Base-by-base conservation (phyloP, 164 flowering plant genomes). In the Annona squamosa region DNA sequence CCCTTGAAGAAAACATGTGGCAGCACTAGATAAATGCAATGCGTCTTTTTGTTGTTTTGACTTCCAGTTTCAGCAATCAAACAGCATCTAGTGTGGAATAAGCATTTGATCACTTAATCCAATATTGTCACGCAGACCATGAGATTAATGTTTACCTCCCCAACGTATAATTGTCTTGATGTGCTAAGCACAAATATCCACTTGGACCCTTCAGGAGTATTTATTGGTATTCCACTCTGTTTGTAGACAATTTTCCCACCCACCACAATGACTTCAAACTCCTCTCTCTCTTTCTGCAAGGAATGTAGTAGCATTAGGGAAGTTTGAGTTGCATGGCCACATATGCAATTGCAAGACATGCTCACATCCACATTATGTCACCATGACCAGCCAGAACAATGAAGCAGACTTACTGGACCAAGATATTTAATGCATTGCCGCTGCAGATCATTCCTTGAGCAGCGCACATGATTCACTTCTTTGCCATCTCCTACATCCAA, bases 171-270 rank as follows among this genome's bases (percentile, higher is more conserved):
- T 12, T 68, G 48, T 64, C 89, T 85, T 3, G 88, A 72, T 0
- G 97, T 84, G 78, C 97, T 85, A 0, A 92, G 86, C 16, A 92
- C 94, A 75, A 92, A 92, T 18, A 92, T 92, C 92, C 91, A 92
- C 77, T 90, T 89, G 0, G 83, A 75, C 5, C 87, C 86, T 63
- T 81, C 88, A 2, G 19, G 67, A 2, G 92, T 89, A 26, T 85
- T 62, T 62, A 92, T 64, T 26, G 64, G 62, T 13, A 3, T 59
- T 57, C 86, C 77, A 73, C 84, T 81, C 72, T 87, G 85, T 65
- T 67, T 85, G 81, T 87, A 88, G 3, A 85, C 76, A 56, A 92
- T 86, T 81, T 77, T 90, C 74, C 97, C 92, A 67, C 67, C 65
- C 10, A 84, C 85, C 7, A 90, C 82, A 0, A 79, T 76, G 65